Percentiles rank a stretch among this genome's conserved stretches.
These are phyloP conservation scores for Xylaria telfairii DNA, from an alignment of 495 filamentous ascomycete genomes.

Conservation along the genomic window DNA sequence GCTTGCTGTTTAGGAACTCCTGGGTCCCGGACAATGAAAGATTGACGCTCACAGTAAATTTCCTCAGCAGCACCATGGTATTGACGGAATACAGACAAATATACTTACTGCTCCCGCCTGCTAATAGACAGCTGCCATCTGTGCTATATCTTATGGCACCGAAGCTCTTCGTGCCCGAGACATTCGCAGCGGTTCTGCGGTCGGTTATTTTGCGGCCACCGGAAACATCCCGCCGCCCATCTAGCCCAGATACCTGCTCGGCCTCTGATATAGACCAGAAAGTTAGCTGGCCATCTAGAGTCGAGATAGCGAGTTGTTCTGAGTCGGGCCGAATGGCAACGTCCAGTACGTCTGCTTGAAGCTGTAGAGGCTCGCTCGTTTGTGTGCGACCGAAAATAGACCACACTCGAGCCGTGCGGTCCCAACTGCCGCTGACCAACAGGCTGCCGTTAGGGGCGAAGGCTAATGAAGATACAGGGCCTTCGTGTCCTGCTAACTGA, in stretches of 20 bases:
- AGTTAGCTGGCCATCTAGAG: conserved; percentile 88
- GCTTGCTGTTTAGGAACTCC: conserved; percentile 90
- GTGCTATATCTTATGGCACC: conserved; percentile 86
- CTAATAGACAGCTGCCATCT: conserved; percentile 88
- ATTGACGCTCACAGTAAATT: conserved; percentile 93
- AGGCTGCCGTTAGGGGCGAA: conserved; percentile 86
- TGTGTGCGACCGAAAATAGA: conserved; percentile 91
- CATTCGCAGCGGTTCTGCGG: conserved; percentile 87
- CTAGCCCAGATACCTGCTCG: conserved; percentile 78
- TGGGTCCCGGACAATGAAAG: conserved; percentile 93
- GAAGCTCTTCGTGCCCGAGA: conserved; percentile 87
- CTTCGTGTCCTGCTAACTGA: conserved; percentile 89
- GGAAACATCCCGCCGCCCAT: conserved; percentile 89
- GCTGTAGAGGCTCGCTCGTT: conserved; percentile 89
- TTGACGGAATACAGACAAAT: conserved; percentile 93
- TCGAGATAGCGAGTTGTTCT: conserved; percentile 87
- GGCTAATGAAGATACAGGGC: conserved; percentile 82
- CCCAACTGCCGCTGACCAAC: conserved; percentile 92
- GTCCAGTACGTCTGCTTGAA: conserved; percentile 86
- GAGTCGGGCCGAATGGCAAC: conserved; percentile 91
- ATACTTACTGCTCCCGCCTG: conserved; percentile 94
- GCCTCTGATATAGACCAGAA: conserved; percentile 95
- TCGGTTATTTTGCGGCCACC: conserved; percentile 88
- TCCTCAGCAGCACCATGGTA: conserved; percentile 88
- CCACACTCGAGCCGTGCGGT: conserved; percentile 93